These are phyloP conservation scores for Scheffersomyces illinoinensis DNA, from an alignment of 1,139 yeast genomes.

Conservation along the genomic window DNA sequence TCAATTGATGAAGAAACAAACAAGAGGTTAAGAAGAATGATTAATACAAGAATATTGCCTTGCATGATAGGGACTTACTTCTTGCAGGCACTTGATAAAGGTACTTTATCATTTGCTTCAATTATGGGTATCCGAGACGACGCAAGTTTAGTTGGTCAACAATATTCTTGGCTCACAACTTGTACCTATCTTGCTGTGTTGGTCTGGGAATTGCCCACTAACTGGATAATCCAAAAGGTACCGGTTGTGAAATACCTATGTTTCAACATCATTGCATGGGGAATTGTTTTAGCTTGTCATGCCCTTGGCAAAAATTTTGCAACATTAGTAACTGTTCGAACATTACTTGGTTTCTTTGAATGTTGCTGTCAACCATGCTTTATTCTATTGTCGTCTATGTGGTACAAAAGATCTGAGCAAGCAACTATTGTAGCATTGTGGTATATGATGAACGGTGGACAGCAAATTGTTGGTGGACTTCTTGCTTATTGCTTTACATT, in stretches of 20 bases:
- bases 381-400: slow-evolving; percentile 17
- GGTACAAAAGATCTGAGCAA: slow-evolving; percentile 21
- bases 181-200: neutral
- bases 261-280: slow-evolving; percentile 1
- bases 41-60: slow-evolving; percentile 17
- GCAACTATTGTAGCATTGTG: slow-evolving; percentile 10
- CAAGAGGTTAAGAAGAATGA: slow-evolving; percentile 16
- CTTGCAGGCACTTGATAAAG: slow-evolving; percentile 37
- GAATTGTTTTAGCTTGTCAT: neutral
- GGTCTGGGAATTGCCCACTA: neutral
- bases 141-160: slow-evolving; percentile 31
- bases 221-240: neutral
- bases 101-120: slow-evolving; percentile 39
- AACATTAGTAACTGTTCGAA: neutral
- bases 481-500: slow-evolving; percentile 10
- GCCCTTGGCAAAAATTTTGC: slow-evolving; percentile 1
- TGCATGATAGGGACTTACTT: slow-evolving; percentile 10
- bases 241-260: neutral
- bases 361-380: slow-evolving; percentile 13
- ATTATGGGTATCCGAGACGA: slow-evolving; percentile 41
- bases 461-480: slow-evolving; percentile 10
- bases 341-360: slow-evolving; percentile 1
- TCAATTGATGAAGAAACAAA: slow-evolving; percentile 24
- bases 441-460: slow-evolving; percentile 12
- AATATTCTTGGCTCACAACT: slow-evolving; percentile 43